Evolutionary conservation across 176 grass and related monocot species (phyloP), one percentile per base, ranked within the genome.

Genomic region (Oryza coarctata): DNA sequence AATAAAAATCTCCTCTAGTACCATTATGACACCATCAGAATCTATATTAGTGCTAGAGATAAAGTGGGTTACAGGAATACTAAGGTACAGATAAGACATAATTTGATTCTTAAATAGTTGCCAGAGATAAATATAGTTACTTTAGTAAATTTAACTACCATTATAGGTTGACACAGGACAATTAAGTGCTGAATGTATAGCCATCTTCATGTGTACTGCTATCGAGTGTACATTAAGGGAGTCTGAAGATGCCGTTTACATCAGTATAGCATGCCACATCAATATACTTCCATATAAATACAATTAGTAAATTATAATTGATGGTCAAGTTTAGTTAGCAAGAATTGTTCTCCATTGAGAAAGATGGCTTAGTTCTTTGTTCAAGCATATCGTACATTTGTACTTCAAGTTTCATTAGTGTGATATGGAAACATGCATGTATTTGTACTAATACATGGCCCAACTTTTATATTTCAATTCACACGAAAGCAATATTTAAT

Each of bases 241-340:
- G 30, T 34, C 31, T 20, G 17, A 80, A 57, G 18, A 43, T 35
- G 34, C 29, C 13, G 12, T 35, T 9, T 12, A 14, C 64, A 80
- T 69, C 27, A 70, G n/a, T 29, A 40, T 81, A 58, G 33, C 18
- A 70, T 1, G 26, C 65, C 14, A 25, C 33, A 39, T 58, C 47
- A 70, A 60, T 61, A 34, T 81, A 60, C 5, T 71, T 41, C 25
- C 55, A 2, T 22, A 70, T 70, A 49, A 28, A 70, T 39, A 33
- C 23, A 65, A 57, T 70, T 35, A 25, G 36, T 39, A 60, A 58
- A 34, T 71, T 81, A 70, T 11, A 70, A n/a, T 81, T 81, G 49
- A 71, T 60, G 49, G 9, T 2, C 7, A 40, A 58, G 36, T 63
- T 15, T 28, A 63, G 74, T 63, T 63, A 27, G 50, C 6, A 15